Evolutionary conservation across 108 stramenopile species (phyloP).

Genomic region (Fragilariopsis cylindrus): DNA sequence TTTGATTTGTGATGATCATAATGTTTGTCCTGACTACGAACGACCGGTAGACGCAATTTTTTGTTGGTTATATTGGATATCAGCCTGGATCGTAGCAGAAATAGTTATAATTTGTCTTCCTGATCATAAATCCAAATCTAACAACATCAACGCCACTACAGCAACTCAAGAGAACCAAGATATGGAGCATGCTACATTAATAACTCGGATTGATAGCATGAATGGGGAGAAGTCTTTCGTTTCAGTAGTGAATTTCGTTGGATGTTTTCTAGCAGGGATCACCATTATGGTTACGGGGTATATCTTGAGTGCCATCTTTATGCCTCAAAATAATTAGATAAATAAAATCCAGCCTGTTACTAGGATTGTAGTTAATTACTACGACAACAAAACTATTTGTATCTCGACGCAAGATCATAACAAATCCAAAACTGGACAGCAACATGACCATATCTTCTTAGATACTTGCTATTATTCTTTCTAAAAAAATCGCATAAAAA

Average conservation of each 20-base stretch:
- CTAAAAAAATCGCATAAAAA: no score
- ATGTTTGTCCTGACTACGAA: slow-evolving; percentile 22
- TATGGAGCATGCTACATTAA: background rate
- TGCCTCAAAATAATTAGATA: no score
- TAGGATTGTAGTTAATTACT: no score
- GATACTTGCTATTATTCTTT: no score
- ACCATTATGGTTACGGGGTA: slow-evolving; percentile 4
- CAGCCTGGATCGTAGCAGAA: slow-evolving; percentile 25
- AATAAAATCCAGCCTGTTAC: no score
- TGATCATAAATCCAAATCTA: background rate
- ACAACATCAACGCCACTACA: background rate
- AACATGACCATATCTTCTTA: no score
- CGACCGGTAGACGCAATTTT: slow-evolving; percentile 16
- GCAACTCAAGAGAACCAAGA: background rate
- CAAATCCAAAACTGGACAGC: no score
- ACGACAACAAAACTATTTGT: no score
- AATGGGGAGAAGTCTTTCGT: background rate
- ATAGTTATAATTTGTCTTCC: slow-evolving; percentile 29
- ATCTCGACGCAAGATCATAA: no score
- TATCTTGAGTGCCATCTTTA: background rate
- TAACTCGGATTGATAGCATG: no score
- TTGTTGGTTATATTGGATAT: slow-evolving; percentile 35
- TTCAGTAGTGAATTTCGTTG: slow-evolving; percentile 15
- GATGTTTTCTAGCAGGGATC: slow-evolving; percentile 11
- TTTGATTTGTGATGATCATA: slow-evolving; percentile 7